These are phyloP conservation scores for Sutorius australiensis DNA, from an alignment of 768 basidiomycete species.

Conservation along the genomic window DNA sequence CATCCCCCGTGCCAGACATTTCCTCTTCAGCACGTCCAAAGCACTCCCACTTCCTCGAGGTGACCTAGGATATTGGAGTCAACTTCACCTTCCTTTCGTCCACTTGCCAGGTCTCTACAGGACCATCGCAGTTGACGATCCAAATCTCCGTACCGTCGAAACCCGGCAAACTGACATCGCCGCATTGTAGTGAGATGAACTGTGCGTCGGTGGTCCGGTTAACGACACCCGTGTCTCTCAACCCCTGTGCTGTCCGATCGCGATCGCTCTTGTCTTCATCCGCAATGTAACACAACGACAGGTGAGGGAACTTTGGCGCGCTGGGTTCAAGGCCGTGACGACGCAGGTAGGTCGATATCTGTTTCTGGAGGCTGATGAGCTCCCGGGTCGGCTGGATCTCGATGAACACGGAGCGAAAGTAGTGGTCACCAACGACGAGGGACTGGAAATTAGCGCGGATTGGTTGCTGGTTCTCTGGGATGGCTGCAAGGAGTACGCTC, in stretches of 20 bases:
- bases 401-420: constrained; percentile 69
- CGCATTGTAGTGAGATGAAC: constrained; percentile 26
- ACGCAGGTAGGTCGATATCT: constrained; percentile 39
- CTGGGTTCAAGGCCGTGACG: constrained; percentile 36
- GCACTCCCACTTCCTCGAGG: background rate
- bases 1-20: background rate
- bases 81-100: constrained; percentile 35
- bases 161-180: constrained; percentile 34
- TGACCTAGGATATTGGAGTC: background rate
- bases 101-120: constrained; percentile 55
- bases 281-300: constrained; percentile 71
- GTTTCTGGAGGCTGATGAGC: constrained; percentile 45
- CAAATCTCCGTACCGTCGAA: constrained; percentile 53
- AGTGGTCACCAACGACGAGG: constrained; percentile 56
- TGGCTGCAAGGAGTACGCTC: constrained; percentile 34
- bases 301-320: constrained; percentile 64
- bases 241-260: constrained; percentile 40
- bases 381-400: constrained; percentile 43
- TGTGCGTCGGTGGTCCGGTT: constrained; percentile 23
- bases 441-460: constrained; percentile 48
- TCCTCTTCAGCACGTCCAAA: background rate
- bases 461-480: constrained; percentile 34
- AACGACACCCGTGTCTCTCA: constrained; percentile 38
- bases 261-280: constrained; percentile 62
- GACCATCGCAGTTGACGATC: constrained; percentile 57